These are phyloP conservation scores for Lanmaoa rubissima DNA, from an alignment of 768 basidiomycete genomes.

Conservation along the genomic window DNA sequence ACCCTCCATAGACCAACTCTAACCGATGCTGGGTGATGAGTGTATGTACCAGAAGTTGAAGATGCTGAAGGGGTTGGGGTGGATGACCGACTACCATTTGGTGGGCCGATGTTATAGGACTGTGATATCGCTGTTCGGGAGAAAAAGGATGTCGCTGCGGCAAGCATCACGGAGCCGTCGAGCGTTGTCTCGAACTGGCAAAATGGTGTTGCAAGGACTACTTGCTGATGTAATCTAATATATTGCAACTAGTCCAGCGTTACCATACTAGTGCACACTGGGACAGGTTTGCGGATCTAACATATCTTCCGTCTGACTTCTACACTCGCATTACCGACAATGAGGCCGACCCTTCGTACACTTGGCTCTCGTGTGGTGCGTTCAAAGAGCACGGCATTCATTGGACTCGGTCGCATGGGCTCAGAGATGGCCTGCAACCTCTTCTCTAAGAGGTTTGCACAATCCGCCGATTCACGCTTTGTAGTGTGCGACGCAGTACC, in stretches of 20 bases:
- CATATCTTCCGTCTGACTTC: background rate
- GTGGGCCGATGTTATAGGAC: conserved; percentile 64
- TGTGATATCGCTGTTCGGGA: conserved; percentile 77
- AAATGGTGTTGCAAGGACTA: background rate
- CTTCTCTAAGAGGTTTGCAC: conserved; percentile 68
- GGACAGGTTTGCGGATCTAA: background rate
- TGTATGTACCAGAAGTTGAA: conserved; percentile 34
- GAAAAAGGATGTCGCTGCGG: conserved; percentile 83
- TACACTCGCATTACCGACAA: conserved; percentile 23
- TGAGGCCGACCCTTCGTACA: conserved; percentile 50
- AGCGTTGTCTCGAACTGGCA: background rate
- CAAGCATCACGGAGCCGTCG: conserved; percentile 50
- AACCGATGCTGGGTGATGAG: conserved; percentile 43
- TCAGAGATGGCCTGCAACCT: conserved; percentile 84
- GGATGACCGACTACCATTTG: conserved; percentile 36
- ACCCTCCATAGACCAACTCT: conserved; percentile 78
- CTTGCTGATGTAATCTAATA: conserved; percentile 11
- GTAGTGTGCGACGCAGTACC: conserved; percentile 77
- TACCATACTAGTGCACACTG: background rate
- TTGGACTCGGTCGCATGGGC: conserved; percentile 88
- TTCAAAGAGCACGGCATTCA: conserved; percentile 64
- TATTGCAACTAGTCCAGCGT: no score
- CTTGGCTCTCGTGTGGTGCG: conserved; percentile 39
- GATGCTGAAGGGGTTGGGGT: conserved; percentile 36
- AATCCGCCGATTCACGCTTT: conserved; percentile 54